Conservation (phyloP, 768 basidiomycete species). For the Xerocomellus dryophilus region DNA sequence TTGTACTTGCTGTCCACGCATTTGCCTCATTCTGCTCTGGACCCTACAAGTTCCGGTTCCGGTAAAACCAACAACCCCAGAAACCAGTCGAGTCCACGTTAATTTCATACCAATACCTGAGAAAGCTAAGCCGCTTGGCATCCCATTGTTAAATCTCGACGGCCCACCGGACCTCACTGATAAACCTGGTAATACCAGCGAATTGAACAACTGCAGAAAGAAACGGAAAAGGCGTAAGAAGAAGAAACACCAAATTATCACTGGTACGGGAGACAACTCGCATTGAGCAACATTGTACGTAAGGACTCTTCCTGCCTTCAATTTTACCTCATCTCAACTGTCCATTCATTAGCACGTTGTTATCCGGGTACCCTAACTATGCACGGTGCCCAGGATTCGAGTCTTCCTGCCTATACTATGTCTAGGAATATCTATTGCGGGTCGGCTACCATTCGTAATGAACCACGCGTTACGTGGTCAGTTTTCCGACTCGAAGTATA, state of each 20-base stretch:
- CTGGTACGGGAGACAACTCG: slow-evolving; percentile 18
- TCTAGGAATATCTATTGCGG: neutral
- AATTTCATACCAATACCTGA: slow-evolving; percentile 7
- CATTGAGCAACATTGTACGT: slow-evolving; percentile 16
- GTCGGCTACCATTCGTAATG: neutral
- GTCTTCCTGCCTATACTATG: neutral
- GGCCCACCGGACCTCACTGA: slow-evolving; percentile 40
- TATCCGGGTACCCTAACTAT: neutral
- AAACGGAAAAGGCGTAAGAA: slow-evolving; percentile 53
- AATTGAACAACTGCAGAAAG: slow-evolving; percentile 42
- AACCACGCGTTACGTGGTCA: neutral
- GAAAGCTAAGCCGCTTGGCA: slow-evolving; percentile 16
- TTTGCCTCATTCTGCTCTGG: slow-evolving; percentile 13
- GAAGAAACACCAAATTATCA: slow-evolving; percentile 42
- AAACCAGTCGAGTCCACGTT: slow-evolving; percentile 1
- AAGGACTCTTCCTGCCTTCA: neutral
- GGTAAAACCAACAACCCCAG: slow-evolving; percentile 2
- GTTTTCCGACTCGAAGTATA: neutral
- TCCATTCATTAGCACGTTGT: slow-evolving; percentile 3
- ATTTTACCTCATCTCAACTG: neutral
- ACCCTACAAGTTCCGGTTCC: slow-evolving; percentile 16
- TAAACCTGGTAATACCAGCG: slow-evolving; percentile 13
- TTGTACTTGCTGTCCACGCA: slow-evolving; percentile 5
- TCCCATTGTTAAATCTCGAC: slow-evolving; percentile 54
- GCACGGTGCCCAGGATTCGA: neutral